Conservation (phyloP, 768 basidiomycete genomes). For the Flagelloscypha sp. region DNA sequence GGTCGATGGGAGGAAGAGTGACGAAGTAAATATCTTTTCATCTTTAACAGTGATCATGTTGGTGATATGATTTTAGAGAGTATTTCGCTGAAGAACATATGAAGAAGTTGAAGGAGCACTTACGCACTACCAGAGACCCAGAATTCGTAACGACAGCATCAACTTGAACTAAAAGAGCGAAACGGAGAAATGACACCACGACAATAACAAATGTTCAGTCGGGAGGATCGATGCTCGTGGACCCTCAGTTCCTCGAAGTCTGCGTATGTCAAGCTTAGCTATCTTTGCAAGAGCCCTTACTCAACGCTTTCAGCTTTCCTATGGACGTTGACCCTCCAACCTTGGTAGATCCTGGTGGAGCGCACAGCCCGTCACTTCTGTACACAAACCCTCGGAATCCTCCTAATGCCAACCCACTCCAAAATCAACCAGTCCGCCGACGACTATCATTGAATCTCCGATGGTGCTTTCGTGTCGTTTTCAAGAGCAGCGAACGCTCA, state of each 20-base stretch:
- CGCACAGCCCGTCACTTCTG: slow-evolving; percentile 1
- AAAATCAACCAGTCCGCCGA: slow-evolving; percentile 7
- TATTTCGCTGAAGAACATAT: no score
- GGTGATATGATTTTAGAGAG: no score
- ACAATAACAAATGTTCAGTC: no score
- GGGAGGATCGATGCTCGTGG: no score
- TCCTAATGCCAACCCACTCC: slow-evolving; percentile 9
- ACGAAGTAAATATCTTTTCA: slow-evolving; percentile 26
- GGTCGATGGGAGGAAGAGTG: slow-evolving; percentile 32
- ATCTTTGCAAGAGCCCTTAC: not conserved
- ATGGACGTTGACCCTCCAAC: no score
- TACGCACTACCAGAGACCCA: no score
- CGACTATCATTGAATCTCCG: slow-evolving; percentile 8
- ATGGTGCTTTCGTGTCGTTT: slow-evolving; percentile 19
- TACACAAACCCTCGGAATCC: slow-evolving; percentile 7
- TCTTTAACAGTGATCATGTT: not conserved
- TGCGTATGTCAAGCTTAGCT: not conserved
- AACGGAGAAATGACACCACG: no score
- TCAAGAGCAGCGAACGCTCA: not conserved
- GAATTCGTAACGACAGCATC: no score
- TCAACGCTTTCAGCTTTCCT: not conserved
- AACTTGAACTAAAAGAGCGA: no score
- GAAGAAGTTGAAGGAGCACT: no score
- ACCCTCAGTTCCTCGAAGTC: slow-evolving; percentile 1
- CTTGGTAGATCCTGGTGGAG: no score